These are phyloP conservation scores for Nematocida ironsii DNA, from an alignment of 371 early-diverging fungal genomes.

Conservation along the genomic window DNA sequence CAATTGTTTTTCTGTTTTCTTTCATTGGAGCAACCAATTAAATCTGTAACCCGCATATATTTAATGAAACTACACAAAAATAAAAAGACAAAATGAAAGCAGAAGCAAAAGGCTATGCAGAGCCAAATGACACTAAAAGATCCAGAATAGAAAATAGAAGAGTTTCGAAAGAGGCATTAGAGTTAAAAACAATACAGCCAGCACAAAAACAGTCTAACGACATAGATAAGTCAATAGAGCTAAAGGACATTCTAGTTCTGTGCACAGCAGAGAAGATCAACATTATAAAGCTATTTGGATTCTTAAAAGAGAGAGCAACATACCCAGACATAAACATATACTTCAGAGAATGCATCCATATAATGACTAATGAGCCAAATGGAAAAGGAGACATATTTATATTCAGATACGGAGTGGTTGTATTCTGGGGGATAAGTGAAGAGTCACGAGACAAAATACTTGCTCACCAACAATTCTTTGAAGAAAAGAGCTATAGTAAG, in stretches of 20 bases:
- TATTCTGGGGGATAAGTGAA: constrained; percentile 69
- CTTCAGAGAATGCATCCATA: constrained; percentile 70
- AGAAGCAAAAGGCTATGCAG: constrained; percentile 10
- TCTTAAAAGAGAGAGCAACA: constrained; percentile 59
- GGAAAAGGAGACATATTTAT: constrained; percentile 65
- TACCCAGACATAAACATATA: constrained; percentile 66
- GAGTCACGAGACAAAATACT: constrained; percentile 62
- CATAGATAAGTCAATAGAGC: constrained; percentile 57
- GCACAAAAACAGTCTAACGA: constrained; percentile 47
- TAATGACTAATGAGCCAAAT: constrained; percentile 37
- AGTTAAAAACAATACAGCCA: constrained; percentile 61
- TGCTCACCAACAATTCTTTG: constrained; percentile 63
- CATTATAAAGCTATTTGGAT: constrained; percentile 65
- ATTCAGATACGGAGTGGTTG: constrained; percentile 69
- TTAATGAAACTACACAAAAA: neutral
- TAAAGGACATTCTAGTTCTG: constrained; percentile 68
- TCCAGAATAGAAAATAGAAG: constrained; percentile 49
- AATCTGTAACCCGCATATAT: too few relatives aligned
- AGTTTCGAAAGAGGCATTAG: constrained; percentile 67
- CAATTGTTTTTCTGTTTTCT: too few relatives aligned
- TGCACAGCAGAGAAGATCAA: constrained; percentile 70
- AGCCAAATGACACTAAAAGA: constrained; percentile 45
- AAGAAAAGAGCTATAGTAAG: constrained; percentile 64
- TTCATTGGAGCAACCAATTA: too few relatives aligned
- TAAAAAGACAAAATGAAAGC: neutral